A percentile compares a stretch with the other conserved stretches of the same genome.
These are phyloP conservation scores for Picea mariana DNA, from an alignment of 83 land plant species.

Conservation along the genomic window DNA sequence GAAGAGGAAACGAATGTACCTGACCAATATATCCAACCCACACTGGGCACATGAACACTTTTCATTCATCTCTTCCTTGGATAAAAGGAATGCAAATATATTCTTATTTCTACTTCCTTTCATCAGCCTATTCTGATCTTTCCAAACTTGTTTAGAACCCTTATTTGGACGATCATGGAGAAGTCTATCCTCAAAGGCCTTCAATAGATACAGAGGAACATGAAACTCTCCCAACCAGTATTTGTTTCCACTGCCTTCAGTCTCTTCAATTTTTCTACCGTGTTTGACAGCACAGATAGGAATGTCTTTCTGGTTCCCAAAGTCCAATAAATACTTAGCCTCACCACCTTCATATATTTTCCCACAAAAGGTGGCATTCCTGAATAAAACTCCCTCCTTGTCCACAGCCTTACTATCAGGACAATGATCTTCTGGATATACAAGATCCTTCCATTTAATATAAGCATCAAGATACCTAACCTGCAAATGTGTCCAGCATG, in stretches of 20 bases:
- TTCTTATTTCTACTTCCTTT: constrained; percentile 9
- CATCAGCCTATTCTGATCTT: constrained; percentile 12
- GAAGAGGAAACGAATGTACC: constrained; percentile 27
- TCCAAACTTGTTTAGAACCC: constrained; percentile 8
- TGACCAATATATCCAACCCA: constrained; percentile 36
- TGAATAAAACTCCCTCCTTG: constrained; percentile 18
- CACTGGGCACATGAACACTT: constrained; percentile 48
- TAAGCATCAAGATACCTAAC: too few species aligned
- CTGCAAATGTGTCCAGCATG: not conserved
- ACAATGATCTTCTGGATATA: constrained; percentile 15
- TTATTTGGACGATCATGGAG: constrained; percentile 28
- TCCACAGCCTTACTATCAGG: not conserved
- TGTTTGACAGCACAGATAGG: constrained; percentile 46
- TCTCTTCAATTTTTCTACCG: constrained; percentile 43
- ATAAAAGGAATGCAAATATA: constrained; percentile 37
- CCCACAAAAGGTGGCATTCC: constrained; percentile 42
- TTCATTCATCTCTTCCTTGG: constrained; percentile 33
- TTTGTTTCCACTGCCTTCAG: constrained; percentile 37
- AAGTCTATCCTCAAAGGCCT: constrained; percentile 53
- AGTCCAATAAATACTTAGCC: constrained; percentile 62
- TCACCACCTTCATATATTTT: constrained; percentile 37
- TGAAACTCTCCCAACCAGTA: constrained; percentile 56
- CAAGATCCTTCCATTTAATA: constrained; percentile 27
- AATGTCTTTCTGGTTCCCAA: constrained; percentile 54
- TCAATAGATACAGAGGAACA: constrained; percentile 56